phyloP scores from a whole-genome alignment of 164 flowering plant genomes.

The Liquidambar formosana region DNA sequence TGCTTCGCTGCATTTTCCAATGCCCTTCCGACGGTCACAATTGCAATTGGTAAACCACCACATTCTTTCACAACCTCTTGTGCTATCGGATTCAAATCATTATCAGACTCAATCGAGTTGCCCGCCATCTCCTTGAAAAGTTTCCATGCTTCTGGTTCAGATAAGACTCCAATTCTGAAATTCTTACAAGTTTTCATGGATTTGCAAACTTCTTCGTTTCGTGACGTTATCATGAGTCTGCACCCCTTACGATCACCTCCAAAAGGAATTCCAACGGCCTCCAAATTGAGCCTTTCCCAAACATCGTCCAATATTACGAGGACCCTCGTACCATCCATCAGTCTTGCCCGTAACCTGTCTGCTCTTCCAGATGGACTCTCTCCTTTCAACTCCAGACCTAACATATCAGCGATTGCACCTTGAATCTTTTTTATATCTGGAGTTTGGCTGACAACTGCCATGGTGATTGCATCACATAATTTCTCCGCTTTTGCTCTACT shows the following conservation, averaged over 20 bases:
- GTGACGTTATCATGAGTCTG: constrained; percentile 4
- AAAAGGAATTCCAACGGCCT: constrained; percentile 5
- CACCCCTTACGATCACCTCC: not conserved
- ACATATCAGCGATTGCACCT: not conserved
- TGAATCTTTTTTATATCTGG: constrained; percentile 4
- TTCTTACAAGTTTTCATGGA: not conserved
- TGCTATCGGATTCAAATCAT: not conserved
- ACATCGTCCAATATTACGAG: constrained; percentile 15
- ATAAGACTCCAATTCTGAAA: not conserved
- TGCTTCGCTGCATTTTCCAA: not conserved
- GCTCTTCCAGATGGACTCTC: not conserved
- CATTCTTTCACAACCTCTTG: constrained; percentile 1
- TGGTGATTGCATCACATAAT: constrained; percentile 1
- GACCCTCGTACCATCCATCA: not conserved
- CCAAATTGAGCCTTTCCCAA: not conserved
- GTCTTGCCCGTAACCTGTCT: not conserved
- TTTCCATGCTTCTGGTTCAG: constrained; percentile 1
- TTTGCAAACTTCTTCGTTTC: not conserved
- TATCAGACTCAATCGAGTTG: not conserved
- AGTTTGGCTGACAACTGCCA: constrained; percentile 5
- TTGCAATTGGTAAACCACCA: constrained; percentile 8
- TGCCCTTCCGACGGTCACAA: constrained; percentile 1
- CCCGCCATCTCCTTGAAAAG: not conserved
- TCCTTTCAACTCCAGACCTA: not conserved
- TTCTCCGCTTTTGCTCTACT: not conserved